Evolutionary conservation across 2,329 filamentous ascomycete genomes (phyloP).

Genomic region (Geosmithia morbida): DNA sequence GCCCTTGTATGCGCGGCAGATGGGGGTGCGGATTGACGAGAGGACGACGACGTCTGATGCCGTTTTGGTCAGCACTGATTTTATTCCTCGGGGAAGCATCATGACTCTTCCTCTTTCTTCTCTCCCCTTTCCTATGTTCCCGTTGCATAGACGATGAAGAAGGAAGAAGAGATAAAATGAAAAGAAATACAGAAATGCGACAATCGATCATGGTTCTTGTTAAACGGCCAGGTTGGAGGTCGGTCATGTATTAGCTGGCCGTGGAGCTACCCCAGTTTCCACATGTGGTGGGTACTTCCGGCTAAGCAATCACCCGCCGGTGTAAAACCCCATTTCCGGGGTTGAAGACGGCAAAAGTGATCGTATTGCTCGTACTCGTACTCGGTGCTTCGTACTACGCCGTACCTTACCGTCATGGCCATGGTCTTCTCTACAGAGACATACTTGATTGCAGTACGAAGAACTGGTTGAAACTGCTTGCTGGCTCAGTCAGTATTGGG

Average conservation of each 20-base stretch:
- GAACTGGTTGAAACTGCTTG: too few species aligned
- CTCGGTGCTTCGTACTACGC: neutral
- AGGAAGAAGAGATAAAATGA: neutral
- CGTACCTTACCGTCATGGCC: too few species aligned
- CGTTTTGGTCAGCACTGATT: conserved; percentile 57
- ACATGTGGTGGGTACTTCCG: neutral
- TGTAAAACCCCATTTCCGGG: neutral
- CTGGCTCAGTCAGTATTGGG: too few species aligned
- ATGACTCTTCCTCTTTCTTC: neutral
- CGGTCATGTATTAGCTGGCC: too few species aligned
- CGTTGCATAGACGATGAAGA: too few species aligned
- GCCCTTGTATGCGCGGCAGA: conserved; percentile 74
- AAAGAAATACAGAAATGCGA: neutral
- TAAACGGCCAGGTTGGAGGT: too few species aligned
- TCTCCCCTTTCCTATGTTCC: too few species aligned
- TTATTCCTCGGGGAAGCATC: conserved; percentile 4
- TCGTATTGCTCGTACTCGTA: too few species aligned
- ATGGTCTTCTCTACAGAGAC: too few species aligned
- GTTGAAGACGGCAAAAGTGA: neutral
- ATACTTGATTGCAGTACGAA: too few species aligned
- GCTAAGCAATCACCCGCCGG: neutral
- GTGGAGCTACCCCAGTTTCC: neutral
- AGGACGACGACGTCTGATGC: conserved; percentile 78
- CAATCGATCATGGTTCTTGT: too few species aligned
- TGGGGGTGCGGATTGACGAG: conserved; percentile 76